These are phyloP conservation scores for Metrosideros polymorpha DNA, from an alignment of 441 rosid species.

Conservation along the genomic window DNA sequence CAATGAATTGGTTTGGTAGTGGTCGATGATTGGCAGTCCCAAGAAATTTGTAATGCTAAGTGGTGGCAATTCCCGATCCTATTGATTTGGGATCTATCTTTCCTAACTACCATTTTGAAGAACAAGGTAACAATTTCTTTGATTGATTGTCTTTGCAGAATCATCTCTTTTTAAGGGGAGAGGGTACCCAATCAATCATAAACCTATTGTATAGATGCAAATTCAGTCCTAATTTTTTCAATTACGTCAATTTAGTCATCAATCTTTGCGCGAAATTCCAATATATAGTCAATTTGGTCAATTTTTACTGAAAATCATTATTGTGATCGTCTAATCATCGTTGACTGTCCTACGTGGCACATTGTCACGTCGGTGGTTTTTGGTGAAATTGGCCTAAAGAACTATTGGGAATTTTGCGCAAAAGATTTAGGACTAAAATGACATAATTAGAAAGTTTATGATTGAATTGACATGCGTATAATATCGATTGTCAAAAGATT, in stretches of 20 bases:
- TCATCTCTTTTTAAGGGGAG: neutral
- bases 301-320: rapidly evolving
- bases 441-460: neutral
- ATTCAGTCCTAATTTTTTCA: rapidly evolving
- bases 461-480: neutral
- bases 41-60: neutral
- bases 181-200: rapidly evolving
- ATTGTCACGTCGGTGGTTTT: rapidly evolving
- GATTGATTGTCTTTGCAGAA: neutral
- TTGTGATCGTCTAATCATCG: neutral
- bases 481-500: too few species aligned
- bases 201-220: rapidly evolving
- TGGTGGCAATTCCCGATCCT: neutral
- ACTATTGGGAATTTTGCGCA: neutral
- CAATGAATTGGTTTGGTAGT: neutral
- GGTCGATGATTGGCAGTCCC: neutral
- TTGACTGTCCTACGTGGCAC: rapidly evolving
- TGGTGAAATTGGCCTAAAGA: rapidly evolving
- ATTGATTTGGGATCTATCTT: neutral
- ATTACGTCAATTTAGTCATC: neutral
- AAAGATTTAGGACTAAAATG: neutral
- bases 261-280: rapidly evolving
- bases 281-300: neutral
- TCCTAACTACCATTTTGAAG: neutral
- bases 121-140: neutral